Percentiles rank a stretch among this genome's conserved stretches.
phyloP scores from a whole-genome alignment of 2,329 filamentous ascomycete species.

The Colletotrichum simmondsii region DNA sequence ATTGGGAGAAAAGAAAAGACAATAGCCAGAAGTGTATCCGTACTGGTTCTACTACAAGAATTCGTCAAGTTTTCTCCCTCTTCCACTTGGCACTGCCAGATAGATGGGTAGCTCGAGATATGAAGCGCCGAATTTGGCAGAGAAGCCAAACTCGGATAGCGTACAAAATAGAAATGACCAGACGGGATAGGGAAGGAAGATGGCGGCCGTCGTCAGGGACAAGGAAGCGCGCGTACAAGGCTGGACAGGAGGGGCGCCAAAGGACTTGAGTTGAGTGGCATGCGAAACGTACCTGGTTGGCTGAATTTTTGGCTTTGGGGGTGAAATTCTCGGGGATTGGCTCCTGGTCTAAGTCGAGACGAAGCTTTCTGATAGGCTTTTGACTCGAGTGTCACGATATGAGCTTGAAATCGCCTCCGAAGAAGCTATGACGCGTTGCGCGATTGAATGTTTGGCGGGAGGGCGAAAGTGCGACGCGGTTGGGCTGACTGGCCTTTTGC shows the following conservation, averaged over 20 bases:
- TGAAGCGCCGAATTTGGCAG: not conserved
- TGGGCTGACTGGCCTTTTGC: conserved; percentile 37
- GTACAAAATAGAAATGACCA: not conserved
- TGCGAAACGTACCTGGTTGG: conserved; percentile 35
- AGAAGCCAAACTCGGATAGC: not conserved
- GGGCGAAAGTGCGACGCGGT: conserved; percentile 32
- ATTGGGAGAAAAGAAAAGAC: not conserved
- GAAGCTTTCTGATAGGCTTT: conserved; percentile 36
- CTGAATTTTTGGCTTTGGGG: conserved; percentile 19
- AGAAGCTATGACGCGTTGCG: conserved; percentile 31
- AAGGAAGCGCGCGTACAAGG: conserved; percentile 33
- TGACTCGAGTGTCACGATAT: conserved; percentile 33
- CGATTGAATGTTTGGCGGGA: conserved; percentile 5
- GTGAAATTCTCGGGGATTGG: conserved; percentile 8
- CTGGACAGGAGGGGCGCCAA: conserved; percentile 32
- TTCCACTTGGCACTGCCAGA: not conserved
- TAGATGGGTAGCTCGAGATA: not conserved
- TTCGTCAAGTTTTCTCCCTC: not conserved
- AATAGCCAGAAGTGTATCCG: not conserved
- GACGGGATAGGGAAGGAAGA: conserved; percentile 7
- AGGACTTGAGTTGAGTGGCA: conserved; percentile 25
- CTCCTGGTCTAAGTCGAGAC: conserved; percentile 27
- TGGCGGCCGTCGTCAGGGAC: conserved; percentile 7
- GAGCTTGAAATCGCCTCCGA: conserved; percentile 29
- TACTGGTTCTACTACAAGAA: not conserved